Conservation (phyloP, 768 basidiomycete species). For the Clitopilus hobsonii region DNA sequence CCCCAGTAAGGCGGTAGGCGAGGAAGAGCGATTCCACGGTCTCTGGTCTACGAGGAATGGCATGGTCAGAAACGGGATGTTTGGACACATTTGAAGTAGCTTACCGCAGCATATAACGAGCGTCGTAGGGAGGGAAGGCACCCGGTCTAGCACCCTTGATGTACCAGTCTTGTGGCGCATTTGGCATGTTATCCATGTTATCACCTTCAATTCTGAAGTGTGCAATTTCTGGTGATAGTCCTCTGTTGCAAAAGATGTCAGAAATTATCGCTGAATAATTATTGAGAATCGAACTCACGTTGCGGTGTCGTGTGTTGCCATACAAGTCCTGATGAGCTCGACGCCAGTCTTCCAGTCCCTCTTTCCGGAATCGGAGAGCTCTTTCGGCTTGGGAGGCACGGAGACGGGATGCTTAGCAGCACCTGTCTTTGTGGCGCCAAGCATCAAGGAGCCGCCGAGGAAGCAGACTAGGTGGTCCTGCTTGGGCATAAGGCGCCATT, state of each 20-base stretch:
- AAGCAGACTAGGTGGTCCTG: constrained; percentile 98
- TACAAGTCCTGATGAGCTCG: constrained; percentile 83
- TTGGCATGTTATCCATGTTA: constrained; percentile 35
- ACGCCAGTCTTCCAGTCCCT: constrained; percentile 82
- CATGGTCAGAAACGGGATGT: not conserved
- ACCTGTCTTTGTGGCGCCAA: constrained; percentile 75
- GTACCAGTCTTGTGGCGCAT: constrained; percentile 75
- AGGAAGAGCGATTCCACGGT: constrained; percentile 93
- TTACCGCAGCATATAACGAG: constrained; percentile 86
- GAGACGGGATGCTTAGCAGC: constrained; percentile 50
- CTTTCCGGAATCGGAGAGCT: constrained; percentile 56
- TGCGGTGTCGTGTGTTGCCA: constrained; percentile 77
- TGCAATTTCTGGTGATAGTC: constrained; percentile 85
- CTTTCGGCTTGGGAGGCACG: constrained; percentile 58
- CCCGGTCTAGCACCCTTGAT: constrained; percentile 72
- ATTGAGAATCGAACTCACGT: constrained; percentile 48
- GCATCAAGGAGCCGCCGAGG: constrained; percentile 86
- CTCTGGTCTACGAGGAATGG: constrained; percentile 60
- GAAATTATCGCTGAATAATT: not conserved
- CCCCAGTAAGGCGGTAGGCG: constrained; percentile 86
- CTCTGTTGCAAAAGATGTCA: constrained; percentile 35
- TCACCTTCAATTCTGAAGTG: constrained; percentile 73
- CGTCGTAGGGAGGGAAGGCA: constrained; percentile 62
- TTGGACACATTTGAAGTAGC: not conserved
- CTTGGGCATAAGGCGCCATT: constrained; percentile 76